Evolutionary conservation across 2,329 filamentous ascomycete genomes (phyloP).

Genomic region (Septoria petroselini): DNA sequence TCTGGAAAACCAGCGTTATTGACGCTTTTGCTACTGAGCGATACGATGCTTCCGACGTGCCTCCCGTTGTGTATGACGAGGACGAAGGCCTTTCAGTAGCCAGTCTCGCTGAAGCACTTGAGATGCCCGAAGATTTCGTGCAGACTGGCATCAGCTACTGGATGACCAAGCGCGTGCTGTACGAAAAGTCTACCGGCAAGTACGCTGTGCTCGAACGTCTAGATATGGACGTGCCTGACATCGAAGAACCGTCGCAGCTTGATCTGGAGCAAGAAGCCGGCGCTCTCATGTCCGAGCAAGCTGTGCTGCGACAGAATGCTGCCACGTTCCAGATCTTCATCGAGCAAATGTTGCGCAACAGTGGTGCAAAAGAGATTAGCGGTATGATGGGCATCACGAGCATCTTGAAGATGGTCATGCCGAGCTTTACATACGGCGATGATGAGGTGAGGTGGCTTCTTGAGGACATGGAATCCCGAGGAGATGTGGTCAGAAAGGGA

Average conservation of each 20-base stretch:
- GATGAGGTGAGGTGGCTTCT: constrained; percentile 84
- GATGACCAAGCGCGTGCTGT: constrained; percentile 65
- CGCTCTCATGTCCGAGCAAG: constrained; percentile 52
- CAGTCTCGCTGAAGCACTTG: constrained; percentile 54
- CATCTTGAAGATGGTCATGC: constrained; percentile 92
- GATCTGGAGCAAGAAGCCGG: constrained; percentile 45
- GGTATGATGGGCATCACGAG: constrained; percentile 84
- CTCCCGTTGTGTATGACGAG: constrained; percentile 15
- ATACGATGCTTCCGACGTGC: constrained; percentile 37
- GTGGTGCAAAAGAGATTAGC: constrained; percentile 50
- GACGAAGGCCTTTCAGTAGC: constrained; percentile 36
- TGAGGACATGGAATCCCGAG: constrained; percentile 69
- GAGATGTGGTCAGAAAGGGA: constrained; percentile 54
- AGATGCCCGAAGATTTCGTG: constrained; percentile 73
- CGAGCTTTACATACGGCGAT: constrained; percentile 83
- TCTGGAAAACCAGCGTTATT: constrained; percentile 85
- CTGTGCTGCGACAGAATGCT: constrained; percentile 64
- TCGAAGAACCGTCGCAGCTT: constrained; percentile 35
- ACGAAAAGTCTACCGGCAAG: constrained; percentile 50
- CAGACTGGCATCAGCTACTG: constrained; percentile 67
- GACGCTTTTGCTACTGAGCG: constrained; percentile 64
- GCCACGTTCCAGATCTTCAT: constrained; percentile 89
- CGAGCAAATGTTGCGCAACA: constrained; percentile 90
- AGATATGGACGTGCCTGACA: constrained; percentile 37
- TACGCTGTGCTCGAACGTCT: constrained; percentile 69